Conservation (phyloP, 2,329 filamentous ascomycete species). For the Herpotrichia juniperi region DNA sequence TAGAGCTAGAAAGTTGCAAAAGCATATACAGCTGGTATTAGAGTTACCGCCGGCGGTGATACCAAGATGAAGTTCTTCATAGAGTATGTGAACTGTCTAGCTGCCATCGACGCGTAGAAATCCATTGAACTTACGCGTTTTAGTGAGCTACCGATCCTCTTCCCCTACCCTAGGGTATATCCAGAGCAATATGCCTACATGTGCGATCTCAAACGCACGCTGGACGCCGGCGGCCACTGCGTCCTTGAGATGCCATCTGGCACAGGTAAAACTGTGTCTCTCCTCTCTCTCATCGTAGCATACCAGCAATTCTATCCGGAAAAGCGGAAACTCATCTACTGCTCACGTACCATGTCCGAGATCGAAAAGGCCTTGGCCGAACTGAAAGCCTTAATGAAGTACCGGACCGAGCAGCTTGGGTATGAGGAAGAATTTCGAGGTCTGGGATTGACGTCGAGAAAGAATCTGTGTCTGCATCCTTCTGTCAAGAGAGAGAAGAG, state of each 20-base stretch:
- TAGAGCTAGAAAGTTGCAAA: neutral
- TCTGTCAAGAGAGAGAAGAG: slow-evolving; percentile 97
- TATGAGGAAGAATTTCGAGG: slow-evolving; percentile 91
- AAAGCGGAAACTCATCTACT: slow-evolving; percentile 96
- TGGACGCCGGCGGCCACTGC: slow-evolving; percentile 93
- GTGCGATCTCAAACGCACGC: slow-evolving; percentile 85
- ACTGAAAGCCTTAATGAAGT: slow-evolving; percentile 92
- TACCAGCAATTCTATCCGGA: slow-evolving; percentile 95
- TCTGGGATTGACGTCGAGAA: slow-evolving; percentile 90
- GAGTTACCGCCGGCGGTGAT: neutral
- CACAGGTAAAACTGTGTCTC: slow-evolving; percentile 94
- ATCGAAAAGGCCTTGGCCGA: slow-evolving; percentile 97
- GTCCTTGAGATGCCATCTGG: slow-evolving; percentile 99
- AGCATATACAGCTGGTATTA: slow-evolving; percentile 13
- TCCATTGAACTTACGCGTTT: slow-evolving; percentile 5
- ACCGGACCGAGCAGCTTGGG: slow-evolving; percentile 86
- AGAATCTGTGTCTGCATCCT: slow-evolving; percentile 95
- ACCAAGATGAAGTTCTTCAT: slow-evolving; percentile 78
- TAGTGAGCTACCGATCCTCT: slow-evolving; percentile 72
- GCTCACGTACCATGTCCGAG: slow-evolving; percentile 99
- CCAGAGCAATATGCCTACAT: slow-evolving; percentile 70
- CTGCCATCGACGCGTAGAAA: slow-evolving; percentile 1
- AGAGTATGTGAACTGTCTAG: slow-evolving; percentile 58
- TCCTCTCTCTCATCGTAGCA: slow-evolving; percentile 92
- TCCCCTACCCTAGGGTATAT: slow-evolving; percentile 77